Base-by-base conservation (phyloP, 306 rosid genomes). In the Lagenaria siceraria region DNA sequence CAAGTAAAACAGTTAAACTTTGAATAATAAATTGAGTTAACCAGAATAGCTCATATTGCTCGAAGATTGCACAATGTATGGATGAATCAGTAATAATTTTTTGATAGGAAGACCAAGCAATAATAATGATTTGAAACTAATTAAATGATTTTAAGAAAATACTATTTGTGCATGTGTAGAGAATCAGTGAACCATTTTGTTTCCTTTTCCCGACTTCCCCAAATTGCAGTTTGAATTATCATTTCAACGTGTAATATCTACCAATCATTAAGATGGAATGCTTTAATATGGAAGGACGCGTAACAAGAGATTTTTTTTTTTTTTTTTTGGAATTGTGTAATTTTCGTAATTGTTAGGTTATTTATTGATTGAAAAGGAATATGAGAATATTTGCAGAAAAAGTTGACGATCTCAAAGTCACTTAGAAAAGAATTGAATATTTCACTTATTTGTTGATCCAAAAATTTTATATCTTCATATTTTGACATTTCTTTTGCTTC, bases 1-100 rank as follows among this genome's bases (percentile, higher is more conserved):
- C 61, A 74, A 85, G 70, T 43, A 59, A 82, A 43, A 42, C 59
- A 64, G 49, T 77, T 31, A 54, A 40, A 64, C 61, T 62, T 18
- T 4, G 10, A 60, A 74, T 74, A 59, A 59, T 21, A 35, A 59
- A 59, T 38, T 24, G 40, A 76, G 33, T 66, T 40, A 69, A 69
- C 33, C 43, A 31, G 21, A 17, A 63, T 31, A 63, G 21, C 22
- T 63, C 70, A 29, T 8, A 25, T 61, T 59, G 22, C 61, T 19
- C 29, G 14, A 55, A 22, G 36, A 59, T 25, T 62, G 69, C 69
- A 17, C 70, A 15, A 29, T 61, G 40, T 29, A 29, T 29, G 33
- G 33, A 61, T n/a, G 2, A 60, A 60, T 13, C 8, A 29, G 19
- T 60, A 25, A 27, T 46, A 46, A 12, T 12, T 46, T 46, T 46